phyloP scores from a whole-genome alignment of 1,139 yeast genomes.

The Taphrina deformans region DNA sequence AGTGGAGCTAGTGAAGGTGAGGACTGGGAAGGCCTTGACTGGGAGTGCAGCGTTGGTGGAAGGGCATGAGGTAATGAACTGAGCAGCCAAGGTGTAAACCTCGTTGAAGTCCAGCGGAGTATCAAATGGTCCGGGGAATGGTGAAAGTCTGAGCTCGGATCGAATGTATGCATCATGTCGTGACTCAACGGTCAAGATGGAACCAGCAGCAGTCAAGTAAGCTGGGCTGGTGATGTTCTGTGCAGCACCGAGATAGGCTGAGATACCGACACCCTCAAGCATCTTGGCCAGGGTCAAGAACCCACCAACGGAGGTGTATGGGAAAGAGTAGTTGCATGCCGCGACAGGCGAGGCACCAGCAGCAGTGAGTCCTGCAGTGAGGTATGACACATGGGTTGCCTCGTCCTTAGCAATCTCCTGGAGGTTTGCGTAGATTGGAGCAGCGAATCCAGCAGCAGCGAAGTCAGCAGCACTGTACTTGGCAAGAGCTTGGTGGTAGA shows the following conservation, averaged over 20 bases:
- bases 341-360: constrained; percentile 37
- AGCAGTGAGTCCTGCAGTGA: constrained; percentile 29
- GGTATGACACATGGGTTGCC: constrained; percentile 31
- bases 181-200: constrained; percentile 38
- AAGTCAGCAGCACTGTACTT: constrained; percentile 35
- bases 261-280: constrained; percentile 38
- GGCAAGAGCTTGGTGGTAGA: constrained; percentile 37
- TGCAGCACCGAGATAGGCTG: constrained; percentile 39
- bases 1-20: constrained; percentile 37
- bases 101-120: constrained; percentile 32
- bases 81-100: constrained; percentile 34
- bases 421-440: constrained; percentile 37
- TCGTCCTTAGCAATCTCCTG: constrained; percentile 36
- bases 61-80: constrained; percentile 37
- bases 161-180: constrained; percentile 37
- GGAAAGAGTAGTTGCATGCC: constrained; percentile 38
- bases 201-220: constrained; percentile 37
- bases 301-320: constrained; percentile 33
- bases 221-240: constrained; percentile 30
- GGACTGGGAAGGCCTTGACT: constrained; percentile 38
- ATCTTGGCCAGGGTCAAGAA: constrained; percentile 37
- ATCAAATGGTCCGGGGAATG: constrained; percentile 34
- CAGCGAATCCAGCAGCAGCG: constrained; percentile 37
- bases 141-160: constrained; percentile 28
- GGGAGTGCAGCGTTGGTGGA: constrained; percentile 37